phyloP scores from a whole-genome alignment of 2,329 filamentous ascomycete genomes.

The Sphaerostilbella broomeana region DNA sequence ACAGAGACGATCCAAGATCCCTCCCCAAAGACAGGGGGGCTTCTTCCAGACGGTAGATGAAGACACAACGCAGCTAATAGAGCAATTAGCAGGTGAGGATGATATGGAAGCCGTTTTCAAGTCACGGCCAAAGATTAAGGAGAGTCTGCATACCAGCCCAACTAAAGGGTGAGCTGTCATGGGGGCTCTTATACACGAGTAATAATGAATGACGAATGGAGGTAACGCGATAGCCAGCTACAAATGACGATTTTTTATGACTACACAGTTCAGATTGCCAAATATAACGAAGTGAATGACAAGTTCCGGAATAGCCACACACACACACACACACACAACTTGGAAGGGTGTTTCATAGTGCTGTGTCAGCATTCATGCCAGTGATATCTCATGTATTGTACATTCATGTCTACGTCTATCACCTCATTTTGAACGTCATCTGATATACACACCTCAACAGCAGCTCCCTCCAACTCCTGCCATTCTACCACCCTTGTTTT shows the following conservation, averaged over 20 bases:
- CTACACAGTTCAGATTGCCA: too few relatives aligned
- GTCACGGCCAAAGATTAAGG: constrained; percentile 71
- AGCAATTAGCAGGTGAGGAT: constrained; percentile 63
- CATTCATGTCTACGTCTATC: too few relatives aligned
- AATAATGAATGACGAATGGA: constrained; percentile 1
- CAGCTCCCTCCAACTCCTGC: too few relatives aligned
- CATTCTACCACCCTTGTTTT: constrained; percentile 66
- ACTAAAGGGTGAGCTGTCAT: constrained; percentile 26
- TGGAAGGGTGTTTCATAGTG: too few relatives aligned
- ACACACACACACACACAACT: too few relatives aligned
- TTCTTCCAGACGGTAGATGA: constrained; percentile 45
- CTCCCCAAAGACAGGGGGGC: constrained; percentile 34
- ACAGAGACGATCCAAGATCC: constrained; percentile 37
- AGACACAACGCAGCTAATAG: constrained; percentile 49
- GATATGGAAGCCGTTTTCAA: constrained; percentile 82
- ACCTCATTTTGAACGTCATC: too few relatives aligned
- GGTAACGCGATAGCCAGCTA: background rate
- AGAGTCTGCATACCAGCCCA: constrained; percentile 59
- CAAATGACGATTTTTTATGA: background rate
- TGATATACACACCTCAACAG: too few relatives aligned
- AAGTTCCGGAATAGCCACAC: too few relatives aligned
- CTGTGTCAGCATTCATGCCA: too few relatives aligned
- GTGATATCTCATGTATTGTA: too few relatives aligned
- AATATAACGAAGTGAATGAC: too few relatives aligned
- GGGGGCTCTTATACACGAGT: constrained; percentile 2